These are phyloP conservation scores for Salix viminalis DNA, from an alignment of 345 rosid genomes.

Conservation along the genomic window DNA sequence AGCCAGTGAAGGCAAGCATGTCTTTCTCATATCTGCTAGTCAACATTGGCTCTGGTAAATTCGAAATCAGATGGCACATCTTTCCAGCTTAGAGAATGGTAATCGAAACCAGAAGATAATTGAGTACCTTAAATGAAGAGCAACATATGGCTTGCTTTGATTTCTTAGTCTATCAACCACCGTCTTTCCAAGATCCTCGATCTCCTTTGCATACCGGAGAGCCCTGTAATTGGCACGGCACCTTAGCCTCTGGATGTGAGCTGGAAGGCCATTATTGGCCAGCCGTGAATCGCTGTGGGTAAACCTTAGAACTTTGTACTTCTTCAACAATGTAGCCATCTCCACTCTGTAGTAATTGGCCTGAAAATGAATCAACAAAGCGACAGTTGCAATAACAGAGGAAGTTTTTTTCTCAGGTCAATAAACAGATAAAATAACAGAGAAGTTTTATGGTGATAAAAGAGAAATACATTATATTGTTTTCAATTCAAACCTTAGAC, in stretches of 20 bases:
- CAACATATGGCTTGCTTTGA: conserved; percentile 67
- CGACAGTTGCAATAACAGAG: not conserved
- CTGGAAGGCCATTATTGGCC: conserved; percentile 78
- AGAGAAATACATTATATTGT: not conserved
- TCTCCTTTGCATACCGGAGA: conserved; percentile 58
- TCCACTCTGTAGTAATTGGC: conserved; percentile 87
- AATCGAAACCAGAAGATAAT: not conserved
- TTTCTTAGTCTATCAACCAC: conserved; percentile 67
- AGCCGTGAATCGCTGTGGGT: conserved; percentile 90
- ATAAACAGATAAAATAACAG: not conserved
- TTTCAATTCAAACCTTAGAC: conserved; percentile 66
- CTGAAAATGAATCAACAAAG: conserved; percentile 38
- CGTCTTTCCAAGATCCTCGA: conserved; percentile 62
- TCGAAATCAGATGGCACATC: not conserved
- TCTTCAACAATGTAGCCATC: conserved; percentile 61
- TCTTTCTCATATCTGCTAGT: conserved; percentile 90
- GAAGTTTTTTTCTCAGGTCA: not conserved
- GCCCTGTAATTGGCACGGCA: conserved; percentile 96
- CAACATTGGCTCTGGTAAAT: not conserved
- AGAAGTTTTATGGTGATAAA: not conserved
- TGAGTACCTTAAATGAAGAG: conserved; percentile 77
- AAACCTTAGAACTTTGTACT: conserved; percentile 77
- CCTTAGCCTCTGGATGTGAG: conserved; percentile 69
- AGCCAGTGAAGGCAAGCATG: conserved; percentile 98
- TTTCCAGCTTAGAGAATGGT: not conserved